Evolutionary conservation across 2,329 filamentous ascomycete species (phyloP), one percentile per base, ranked within the genome.

Genomic region (Lizonia empirigonia): DNA sequence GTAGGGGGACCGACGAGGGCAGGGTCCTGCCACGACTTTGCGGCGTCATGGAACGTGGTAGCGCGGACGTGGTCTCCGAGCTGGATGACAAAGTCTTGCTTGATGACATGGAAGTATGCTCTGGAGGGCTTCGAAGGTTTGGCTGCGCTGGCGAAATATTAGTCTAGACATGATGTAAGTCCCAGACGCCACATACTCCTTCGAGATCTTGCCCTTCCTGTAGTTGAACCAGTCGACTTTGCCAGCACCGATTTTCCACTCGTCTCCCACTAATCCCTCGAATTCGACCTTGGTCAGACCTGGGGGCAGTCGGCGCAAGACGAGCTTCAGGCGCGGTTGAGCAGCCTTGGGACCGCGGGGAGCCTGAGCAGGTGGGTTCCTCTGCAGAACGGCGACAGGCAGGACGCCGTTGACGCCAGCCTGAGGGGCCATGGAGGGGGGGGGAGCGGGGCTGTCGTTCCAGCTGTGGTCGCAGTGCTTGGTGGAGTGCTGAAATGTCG

Each of bases 191-290:
- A 76, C 85, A 61, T 77, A 95, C 91, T 96, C 90, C 68, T 86
- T 88, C 1, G 91, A 92, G 35, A 93, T 80, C 70, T 96, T 96
- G 60, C 87, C 87, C 47, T 81, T 76, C 50, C 82, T 82, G 70
- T 84, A 99, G 39, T 82, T 82, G 59, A 89, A 80, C 90, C 90
- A 97, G 71, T 96, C 92, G 10, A 95, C 85, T 69, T 87, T 94
- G 24, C 90, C 91, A 38, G 82, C 83, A n/a, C 89, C 89, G 3
- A 82, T 65, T 65, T 86, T 89, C 93, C 93, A 97, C 39, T 91
- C 87, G 1, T 86, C 81, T 4, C 91, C 92, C 10, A 97, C 72
- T 7, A 85, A 80, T 12, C 77, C 73, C 63, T 86, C 79, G 57
- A 95, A 93, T 66, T 99, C 94, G 1, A 81, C 74, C 65, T 90